Evolutionary conservation across 805 yeast species (phyloP).

Genomic region (Saccharomycopsis babjevae): DNA sequence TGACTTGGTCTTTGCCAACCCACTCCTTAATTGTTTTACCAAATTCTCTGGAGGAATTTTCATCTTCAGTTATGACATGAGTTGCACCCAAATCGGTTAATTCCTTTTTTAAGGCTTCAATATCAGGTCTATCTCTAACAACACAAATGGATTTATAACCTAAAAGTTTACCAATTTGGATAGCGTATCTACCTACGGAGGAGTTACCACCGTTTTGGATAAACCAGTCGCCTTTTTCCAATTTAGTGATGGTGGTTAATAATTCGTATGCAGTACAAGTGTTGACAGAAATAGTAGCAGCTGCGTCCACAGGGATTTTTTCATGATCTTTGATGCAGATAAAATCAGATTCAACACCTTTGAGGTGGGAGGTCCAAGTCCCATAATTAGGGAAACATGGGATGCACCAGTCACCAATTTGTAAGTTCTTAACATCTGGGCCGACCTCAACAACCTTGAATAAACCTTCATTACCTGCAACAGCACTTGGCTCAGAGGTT

Average conservation of each 20-base stretch:
- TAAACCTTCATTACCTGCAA: conserved; percentile 91
- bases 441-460: conserved; percentile 78
- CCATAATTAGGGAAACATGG: conserved; percentile 75
- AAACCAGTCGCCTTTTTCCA: conserved; percentile 54
- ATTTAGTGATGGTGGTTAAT: conserved; percentile 46
- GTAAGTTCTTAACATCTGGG: conserved; percentile 33
- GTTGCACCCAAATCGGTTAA: conserved; percentile 70
- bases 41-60: conserved; percentile 61
- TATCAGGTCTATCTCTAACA: conserved; percentile 74
- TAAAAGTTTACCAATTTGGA: conserved; percentile 71
- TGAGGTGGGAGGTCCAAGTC: conserved; percentile 83
- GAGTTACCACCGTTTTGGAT: conserved; percentile 96
- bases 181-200: conserved; percentile 86
- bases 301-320: conserved; percentile 46
- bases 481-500: conserved; percentile 58
- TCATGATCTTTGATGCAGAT: conserved; percentile 41
- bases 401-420: conserved; percentile 79
- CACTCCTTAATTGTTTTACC: conserved; percentile 37
- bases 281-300: conserved; percentile 86
- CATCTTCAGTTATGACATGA: conserved; percentile 80
- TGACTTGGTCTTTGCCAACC: conserved; percentile 33
- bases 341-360: conserved; percentile 42
- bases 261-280: conserved; percentile 88
- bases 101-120: conserved; percentile 42
- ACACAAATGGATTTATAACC: conserved; percentile 82